Percentiles rank a stretch among this genome's conserved stretches.
phyloP scores from a whole-genome alignment of 2,329 filamentous ascomycete genomes.

The Fusarium newnesense region DNA sequence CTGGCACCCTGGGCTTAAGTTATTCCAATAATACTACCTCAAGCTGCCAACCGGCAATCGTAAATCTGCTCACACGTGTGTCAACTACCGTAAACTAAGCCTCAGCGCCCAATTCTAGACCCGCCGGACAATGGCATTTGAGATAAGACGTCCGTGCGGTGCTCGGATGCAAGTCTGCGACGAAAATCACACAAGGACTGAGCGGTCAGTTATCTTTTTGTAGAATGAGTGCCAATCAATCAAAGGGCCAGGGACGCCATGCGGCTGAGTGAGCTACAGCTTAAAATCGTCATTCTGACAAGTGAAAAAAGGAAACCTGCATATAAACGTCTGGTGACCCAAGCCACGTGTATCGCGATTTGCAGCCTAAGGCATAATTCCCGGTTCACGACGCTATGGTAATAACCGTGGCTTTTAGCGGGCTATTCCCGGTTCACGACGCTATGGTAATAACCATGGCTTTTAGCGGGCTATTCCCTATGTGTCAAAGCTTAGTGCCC shows the following conservation, averaged over 20 bases:
- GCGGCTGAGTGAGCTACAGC: background rate
- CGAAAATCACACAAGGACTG: background rate
- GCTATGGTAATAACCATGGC: background rate
- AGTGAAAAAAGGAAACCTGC: background rate
- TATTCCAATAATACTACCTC: background rate
- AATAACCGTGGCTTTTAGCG: too few species aligned
- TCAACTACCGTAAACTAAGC: background rate
- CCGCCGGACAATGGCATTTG: background rate
- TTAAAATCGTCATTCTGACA: background rate
- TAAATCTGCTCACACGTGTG: background rate
- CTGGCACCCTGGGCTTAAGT: background rate
- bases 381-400: too few species aligned
- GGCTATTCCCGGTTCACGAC: background rate
- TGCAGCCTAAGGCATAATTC: background rate
- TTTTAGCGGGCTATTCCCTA: background rate
- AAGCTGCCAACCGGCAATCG: background rate
- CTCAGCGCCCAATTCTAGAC: background rate
- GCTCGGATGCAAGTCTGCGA: background rate
- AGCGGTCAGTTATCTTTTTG: background rate
- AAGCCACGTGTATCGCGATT: background rate
- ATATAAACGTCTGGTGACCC: background rate
- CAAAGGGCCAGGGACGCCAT: background rate
- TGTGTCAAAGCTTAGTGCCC: background rate
- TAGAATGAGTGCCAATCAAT: background rate
- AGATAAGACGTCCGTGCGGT: background rate